Percentiles rank a stretch among this genome's conserved stretches.
These are phyloP conservation scores for Fusarium nanum DNA, from an alignment of 2,329 filamentous ascomycete species.

Conservation along the genomic window DNA sequence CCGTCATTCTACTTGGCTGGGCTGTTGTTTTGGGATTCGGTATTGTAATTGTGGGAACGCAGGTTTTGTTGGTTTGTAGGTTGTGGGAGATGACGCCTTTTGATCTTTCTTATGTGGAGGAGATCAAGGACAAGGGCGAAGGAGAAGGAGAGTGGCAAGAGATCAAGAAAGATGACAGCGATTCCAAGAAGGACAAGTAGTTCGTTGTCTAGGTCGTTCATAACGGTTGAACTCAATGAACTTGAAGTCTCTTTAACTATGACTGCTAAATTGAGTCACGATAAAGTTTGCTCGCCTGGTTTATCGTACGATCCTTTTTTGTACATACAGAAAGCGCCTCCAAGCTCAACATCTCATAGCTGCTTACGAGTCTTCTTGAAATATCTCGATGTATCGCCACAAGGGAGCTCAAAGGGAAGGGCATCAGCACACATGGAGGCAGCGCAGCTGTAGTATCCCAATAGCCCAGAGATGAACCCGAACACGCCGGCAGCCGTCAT, in stretches of 20 bases:
- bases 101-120: background rate
- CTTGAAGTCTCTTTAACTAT: too few relatives aligned
- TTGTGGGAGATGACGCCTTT: background rate
- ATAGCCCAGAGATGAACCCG: constrained; percentile 42
- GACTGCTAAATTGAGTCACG: too few relatives aligned
- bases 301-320: background rate
- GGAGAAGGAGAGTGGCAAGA: background rate
- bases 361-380: constrained; percentile 30
- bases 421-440: constrained; percentile 45
- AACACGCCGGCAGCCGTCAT: constrained; percentile 43
- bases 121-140: background rate
- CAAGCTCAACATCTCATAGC: background rate
- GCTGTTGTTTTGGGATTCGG: background rate
- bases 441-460: constrained; percentile 44
- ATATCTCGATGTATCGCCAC: constrained; percentile 40
- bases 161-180: background rate
- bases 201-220: background rate
- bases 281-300: background rate
- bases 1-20: background rate
- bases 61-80: constrained; percentile 1
- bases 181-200: background rate
- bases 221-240: too few relatives aligned
- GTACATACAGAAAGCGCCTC: background rate
- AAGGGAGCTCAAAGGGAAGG: constrained; percentile 41
- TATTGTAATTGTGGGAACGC: background rate